Evolutionary conservation across 1,139 yeast species (phyloP).

Genomic region (Sugiyamaella castrensis): DNA sequence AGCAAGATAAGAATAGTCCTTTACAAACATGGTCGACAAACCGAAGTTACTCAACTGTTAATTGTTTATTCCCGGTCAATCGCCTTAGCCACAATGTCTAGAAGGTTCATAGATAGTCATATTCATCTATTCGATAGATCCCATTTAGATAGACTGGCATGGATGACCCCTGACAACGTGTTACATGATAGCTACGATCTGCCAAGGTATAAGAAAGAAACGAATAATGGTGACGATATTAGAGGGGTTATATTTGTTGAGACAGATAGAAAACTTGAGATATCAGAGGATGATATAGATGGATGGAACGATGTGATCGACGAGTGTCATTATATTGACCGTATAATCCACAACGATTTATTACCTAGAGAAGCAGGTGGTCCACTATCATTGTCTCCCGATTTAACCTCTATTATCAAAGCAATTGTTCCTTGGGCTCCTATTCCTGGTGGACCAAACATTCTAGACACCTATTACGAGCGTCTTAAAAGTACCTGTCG

Average conservation of each 20-base stretch:
- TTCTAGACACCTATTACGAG: constrained; percentile 21
- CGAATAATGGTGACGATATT: constrained; percentile 7
- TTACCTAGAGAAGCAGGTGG: not conserved
- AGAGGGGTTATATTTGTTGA: constrained; percentile 37
- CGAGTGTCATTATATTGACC: constrained; percentile 32
- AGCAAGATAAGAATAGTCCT: no score
- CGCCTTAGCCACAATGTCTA: not conserved
- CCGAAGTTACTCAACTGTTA: no score
- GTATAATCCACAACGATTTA: constrained; percentile 16
- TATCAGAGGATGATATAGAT: constrained; percentile 12
- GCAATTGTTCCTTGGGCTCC: constrained; percentile 22
- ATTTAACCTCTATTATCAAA: constrained; percentile 21
- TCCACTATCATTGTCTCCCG: not conserved
- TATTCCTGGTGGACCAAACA: constrained; percentile 15
- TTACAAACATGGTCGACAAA: no score
- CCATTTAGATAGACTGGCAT: constrained; percentile 30
- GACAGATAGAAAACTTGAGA: constrained; percentile 31
- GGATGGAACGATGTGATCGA: constrained; percentile 29
- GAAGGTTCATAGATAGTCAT: constrained; percentile 35
- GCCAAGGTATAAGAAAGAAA: constrained; percentile 26
- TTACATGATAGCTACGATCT: constrained; percentile 27
- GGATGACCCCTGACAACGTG: constrained; percentile 35
- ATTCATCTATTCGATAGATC: constrained; percentile 35
- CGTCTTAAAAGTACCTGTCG: constrained; percentile 11
- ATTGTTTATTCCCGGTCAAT: no score